Conservation (phyloP, 345 rosid genomes). For the Heritiera fomes region DNA sequence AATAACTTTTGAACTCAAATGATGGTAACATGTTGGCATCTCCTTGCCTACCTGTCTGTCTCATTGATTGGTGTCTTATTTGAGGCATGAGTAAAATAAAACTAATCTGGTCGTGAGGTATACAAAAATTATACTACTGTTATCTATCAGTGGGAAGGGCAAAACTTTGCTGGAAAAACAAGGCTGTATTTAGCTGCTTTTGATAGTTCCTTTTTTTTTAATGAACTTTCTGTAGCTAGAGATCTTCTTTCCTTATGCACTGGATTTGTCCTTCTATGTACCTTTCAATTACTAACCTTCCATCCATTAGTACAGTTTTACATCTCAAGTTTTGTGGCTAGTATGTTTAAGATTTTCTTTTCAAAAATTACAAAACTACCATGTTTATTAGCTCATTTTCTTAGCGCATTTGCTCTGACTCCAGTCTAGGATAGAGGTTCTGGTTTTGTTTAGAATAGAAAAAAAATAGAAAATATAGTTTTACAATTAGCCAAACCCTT, state of each 20-base stretch:
- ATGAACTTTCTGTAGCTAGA: not conserved
- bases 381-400: not conserved
- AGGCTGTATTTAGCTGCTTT: not conserved
- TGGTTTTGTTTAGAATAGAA: not conserved
- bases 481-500: not conserved
- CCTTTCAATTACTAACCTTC: not conserved
- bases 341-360: constrained; percentile 5
- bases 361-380: not conserved
- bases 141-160: not conserved
- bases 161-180: constrained; percentile 1
- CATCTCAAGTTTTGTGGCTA: constrained; percentile 4
- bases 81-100: not conserved
- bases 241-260: not conserved
- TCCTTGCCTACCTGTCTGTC: not conserved
- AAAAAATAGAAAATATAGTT: no score
- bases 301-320: not conserved
- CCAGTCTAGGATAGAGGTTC: not conserved
- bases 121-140: not conserved
- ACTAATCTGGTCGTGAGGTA: not conserved
- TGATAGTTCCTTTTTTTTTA: not conserved
- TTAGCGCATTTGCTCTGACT: not conserved
- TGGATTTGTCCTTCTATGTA: not conserved
- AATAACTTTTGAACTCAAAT: not conserved
- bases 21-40: not conserved
- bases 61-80: constrained; percentile 3